A percentile compares a stretch with the other conserved stretches of the same genome.
Conservation (phyloP, 169 alveolate species). For the Plasmodium berghei region DNA sequence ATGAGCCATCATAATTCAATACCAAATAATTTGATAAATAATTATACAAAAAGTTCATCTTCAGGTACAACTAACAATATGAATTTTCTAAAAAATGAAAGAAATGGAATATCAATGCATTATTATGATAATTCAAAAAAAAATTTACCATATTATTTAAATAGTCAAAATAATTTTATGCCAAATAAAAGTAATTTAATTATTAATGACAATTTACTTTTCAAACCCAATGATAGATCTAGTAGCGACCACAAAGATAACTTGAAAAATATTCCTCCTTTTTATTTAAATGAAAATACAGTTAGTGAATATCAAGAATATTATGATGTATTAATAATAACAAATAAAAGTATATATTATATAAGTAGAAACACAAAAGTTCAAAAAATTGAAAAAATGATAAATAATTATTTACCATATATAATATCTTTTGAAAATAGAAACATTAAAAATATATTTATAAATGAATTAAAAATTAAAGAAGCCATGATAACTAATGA, state of each 20-base stretch:
- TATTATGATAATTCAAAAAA: not conserved
- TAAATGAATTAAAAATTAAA: conserved; percentile 13
- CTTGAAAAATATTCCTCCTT: conserved; percentile 57
- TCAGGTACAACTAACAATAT: not conserved
- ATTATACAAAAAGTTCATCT: not conserved
- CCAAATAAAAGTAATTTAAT: not conserved
- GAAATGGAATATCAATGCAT: not conserved
- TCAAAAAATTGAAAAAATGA: conserved; percentile 62
- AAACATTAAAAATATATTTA: conserved; percentile 24
- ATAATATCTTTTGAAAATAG: conserved; percentile 31
- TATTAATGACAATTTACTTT: not conserved
- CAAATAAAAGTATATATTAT: conserved; percentile 52
- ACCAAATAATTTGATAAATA: not conserved
- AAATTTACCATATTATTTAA: not conserved
- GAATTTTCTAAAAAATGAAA: not conserved
- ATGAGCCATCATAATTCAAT: not conserved
- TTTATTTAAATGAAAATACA: conserved; percentile 64
- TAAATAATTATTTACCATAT: conserved; percentile 32
- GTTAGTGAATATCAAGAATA: conserved; percentile 69
- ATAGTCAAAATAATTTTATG: not conserved
- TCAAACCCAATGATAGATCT: not conserved
- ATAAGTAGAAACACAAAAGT: conserved; percentile 46
- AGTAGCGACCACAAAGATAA: conserved; percentile 8
- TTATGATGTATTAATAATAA: conserved; percentile 51
- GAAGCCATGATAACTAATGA: not conserved